phyloP scores from a whole-genome alignment of 2,329 filamentous ascomycete genomes.

The Colletotrichum cordylinicola region DNA sequence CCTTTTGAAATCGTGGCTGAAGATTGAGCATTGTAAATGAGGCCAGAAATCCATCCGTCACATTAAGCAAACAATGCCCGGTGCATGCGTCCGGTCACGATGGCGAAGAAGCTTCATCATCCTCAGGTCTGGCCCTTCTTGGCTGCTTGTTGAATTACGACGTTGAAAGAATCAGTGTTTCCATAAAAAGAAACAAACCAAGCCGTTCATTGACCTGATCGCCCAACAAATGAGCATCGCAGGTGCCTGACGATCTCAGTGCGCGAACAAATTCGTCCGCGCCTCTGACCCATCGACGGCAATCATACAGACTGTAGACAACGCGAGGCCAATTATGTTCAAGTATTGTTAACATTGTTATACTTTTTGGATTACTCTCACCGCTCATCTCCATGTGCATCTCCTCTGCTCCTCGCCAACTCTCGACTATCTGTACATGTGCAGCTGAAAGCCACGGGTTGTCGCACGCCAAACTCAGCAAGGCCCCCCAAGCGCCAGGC shows the following conservation, averaged over 20 bases:
- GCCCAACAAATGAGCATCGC: not conserved
- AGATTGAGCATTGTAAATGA: not conserved
- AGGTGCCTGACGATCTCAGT: not conserved
- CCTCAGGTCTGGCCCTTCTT: not conserved
- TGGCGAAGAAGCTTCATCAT: constrained; percentile 6
- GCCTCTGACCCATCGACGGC: accelerated
- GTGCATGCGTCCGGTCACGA: not conserved
- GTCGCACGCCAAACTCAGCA: not conserved
- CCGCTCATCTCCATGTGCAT: not conserved
- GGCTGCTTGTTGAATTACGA: not conserved
- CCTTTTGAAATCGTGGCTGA: not conserved
- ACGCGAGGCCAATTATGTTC: not conserved
- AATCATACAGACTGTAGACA: accelerated
- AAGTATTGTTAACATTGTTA: not conserved
- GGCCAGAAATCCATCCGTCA: not conserved
- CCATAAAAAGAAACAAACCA: not conserved
- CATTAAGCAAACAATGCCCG: not conserved
- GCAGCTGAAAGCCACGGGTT: not conserved
- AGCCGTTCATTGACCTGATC: not conserved
- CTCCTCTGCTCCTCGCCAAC: not conserved
- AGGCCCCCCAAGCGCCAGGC: constrained; percentile 22
- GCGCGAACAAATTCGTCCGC: not conserved
- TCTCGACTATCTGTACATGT: not conserved
- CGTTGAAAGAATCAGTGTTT: not conserved
- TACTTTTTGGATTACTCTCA: not conserved